phyloP scores from a whole-genome alignment of 192 early-diverging fungal genomes.

The Cetraspora pellucida region DNA sequence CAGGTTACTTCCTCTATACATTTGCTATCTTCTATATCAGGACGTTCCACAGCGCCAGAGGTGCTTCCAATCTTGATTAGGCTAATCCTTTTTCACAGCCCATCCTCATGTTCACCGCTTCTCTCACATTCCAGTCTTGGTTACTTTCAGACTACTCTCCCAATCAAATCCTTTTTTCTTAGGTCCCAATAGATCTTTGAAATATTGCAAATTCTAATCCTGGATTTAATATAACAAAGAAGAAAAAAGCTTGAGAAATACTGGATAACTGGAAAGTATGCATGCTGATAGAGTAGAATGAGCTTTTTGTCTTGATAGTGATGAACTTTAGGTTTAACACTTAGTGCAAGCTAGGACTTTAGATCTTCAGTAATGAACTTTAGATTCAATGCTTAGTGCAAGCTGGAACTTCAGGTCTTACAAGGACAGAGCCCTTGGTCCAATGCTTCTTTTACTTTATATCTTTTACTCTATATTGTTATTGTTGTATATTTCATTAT shows the following conservation, averaged over 20 bases:
- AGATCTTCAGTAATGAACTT: slow-evolving; percentile 17
- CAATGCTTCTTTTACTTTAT: not conserved
- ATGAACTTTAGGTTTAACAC: slow-evolving; percentile 19
- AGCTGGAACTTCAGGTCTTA: not conserved
- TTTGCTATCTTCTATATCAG: no score
- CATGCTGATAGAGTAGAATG: not conserved
- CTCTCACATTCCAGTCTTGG: no score
- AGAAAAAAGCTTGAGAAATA: not conserved
- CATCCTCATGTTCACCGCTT: no score
- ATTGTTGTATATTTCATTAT: not conserved
- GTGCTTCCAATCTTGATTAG: no score
- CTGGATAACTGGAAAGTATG: slow-evolving; percentile 3
- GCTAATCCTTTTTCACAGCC: no score
- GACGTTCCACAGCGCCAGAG: no score
- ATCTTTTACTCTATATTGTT: not conserved
- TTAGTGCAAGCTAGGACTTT: slow-evolving; percentile 11
- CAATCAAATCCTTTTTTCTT: no score
- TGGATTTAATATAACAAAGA: slow-evolving; percentile 15
- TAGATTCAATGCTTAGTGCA: slow-evolving; percentile 14
- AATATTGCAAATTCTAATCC: not conserved
- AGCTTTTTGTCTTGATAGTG: not conserved
- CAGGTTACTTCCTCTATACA: no score
- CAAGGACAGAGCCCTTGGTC: not conserved
- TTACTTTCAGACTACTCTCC: no score
- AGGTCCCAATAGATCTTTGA: not conserved